Percentiles rank a stretch among this genome's conserved stretches.
Conservation (phyloP, 2,329 filamentous ascomycete genomes). For the Nemania serpens region DNA sequence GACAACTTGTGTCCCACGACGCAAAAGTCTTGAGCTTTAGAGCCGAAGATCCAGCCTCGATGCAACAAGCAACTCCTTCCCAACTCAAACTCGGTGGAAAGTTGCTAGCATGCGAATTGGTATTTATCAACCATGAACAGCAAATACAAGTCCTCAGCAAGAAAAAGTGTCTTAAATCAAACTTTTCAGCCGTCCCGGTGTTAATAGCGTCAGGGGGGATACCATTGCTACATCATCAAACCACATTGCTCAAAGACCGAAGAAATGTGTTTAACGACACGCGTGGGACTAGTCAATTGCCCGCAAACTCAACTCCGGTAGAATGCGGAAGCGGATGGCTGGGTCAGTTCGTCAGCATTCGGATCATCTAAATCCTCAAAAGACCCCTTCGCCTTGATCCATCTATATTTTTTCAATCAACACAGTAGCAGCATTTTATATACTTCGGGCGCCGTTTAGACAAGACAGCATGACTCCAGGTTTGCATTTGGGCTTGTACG, state of each 20-base stretch:
- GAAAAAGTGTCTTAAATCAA: neutral
- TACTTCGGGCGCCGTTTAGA: slow-evolving; percentile 6
- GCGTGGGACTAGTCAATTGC: neutral
- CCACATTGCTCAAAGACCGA: neutral
- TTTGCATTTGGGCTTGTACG: slow-evolving; percentile 11
- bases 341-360: neutral
- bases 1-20: slow-evolving; percentile 31
- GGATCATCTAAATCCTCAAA: neutral
- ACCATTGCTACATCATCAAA: neutral
- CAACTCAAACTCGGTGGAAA: too few relatives aligned
- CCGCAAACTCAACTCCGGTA: slow-evolving; percentile 34
- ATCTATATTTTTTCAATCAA: neutral
- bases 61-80: too few relatives aligned
- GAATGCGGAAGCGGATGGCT: neutral
- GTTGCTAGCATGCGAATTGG: too few relatives aligned
- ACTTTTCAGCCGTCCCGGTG: neutral
- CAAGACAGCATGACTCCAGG: slow-evolving; percentile 1
- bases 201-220: neutral
- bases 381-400: neutral
- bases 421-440: neutral
- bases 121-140: neutral
- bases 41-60: too few relatives aligned
- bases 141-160: neutral
- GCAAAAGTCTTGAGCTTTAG: too few relatives aligned
- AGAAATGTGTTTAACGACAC: neutral